Evolutionary conservation across 352 stramenopile genomes (phyloP), one percentile per base, ranked within the genome.

Genomic region (Phytophthora crassamura): DNA sequence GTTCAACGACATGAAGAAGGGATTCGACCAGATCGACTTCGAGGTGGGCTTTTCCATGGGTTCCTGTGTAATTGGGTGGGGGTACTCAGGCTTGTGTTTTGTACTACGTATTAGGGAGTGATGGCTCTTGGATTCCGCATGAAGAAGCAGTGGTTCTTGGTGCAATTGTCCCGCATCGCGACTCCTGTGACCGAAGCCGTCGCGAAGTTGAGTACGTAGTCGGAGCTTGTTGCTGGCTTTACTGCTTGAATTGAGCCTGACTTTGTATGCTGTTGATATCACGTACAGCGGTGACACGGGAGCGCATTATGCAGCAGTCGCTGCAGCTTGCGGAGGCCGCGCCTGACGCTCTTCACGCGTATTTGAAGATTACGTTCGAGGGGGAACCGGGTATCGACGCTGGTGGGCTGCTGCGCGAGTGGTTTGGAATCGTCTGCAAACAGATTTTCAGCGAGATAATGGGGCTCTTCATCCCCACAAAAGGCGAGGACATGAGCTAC

Each of bases 81-180:
- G 12, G 11, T 8, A 14, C 5, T 28, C 14, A 36, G 16, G 14
- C 32, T 38, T 42, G 11, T 48, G 11, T 1, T 32, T 39, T 46
- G 15, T 42, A 14, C 14, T 70, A 1, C 28, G 5, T 32, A 6
- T 8, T 39, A 84, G 67, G 84, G 84, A 35, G 80, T 91, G 53
- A 93, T 91, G 82, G 84, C 84, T 30, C 73, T 93, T 49, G 72
- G 85, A 20, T 93, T 93, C 46, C 82, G 78, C 10, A 72, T 81
- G 48, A 93, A 93, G 69, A 93, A 93, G 65, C 84, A 90, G 65
- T 93, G 84, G 84, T 93, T 93, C 70, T 75, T 93, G 33, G 72
- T 90, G 28, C 78, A 90, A 22, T 54, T 93, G 36, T 77, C 83
- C 7, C 78, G 77, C 8, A 83, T 91, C 45, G 84, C 82, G 15